Percentiles rank a stretch among this genome's conserved stretches.
phyloP scores from a whole-genome alignment of 257 asterid species.

The Lycium ferocissimum region DNA sequence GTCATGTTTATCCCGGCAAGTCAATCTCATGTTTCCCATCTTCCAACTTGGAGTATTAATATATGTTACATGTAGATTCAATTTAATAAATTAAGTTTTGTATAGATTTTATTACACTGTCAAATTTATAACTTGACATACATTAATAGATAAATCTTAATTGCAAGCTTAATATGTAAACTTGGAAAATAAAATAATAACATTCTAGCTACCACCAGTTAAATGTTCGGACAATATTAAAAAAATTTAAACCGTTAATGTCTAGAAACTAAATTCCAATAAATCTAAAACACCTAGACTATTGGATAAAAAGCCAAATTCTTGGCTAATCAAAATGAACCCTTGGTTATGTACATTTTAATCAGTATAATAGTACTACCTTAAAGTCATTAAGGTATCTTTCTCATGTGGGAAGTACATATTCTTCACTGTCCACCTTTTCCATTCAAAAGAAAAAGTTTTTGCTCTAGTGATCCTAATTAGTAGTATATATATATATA shows the following conservation, averaged over 20 bases:
- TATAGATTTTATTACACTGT: not conserved
- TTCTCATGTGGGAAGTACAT: constrained; percentile 31
- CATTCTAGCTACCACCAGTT: not conserved
- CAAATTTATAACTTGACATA: not conserved
- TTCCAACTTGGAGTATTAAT: constrained; percentile 48
- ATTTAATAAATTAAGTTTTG: not conserved
- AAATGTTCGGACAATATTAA: too few species aligned
- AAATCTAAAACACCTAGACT: constrained; percentile 48
- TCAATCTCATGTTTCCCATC: constrained; percentile 56
- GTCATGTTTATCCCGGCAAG: constrained; percentile 63
- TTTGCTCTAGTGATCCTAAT: not conserved
- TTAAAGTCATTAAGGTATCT: constrained; percentile 31
- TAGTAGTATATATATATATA: not conserved
- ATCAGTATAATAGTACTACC: not conserved
- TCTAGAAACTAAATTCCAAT: not conserved
- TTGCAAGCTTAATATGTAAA: not conserved
- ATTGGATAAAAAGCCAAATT: constrained; percentile 31
- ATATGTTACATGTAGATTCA: not conserved
- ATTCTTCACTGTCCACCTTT: constrained; percentile 37
- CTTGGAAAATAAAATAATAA: not conserved
- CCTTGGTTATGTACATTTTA: constrained; percentile 31
- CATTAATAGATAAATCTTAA: not conserved
- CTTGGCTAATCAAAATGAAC: constrained; percentile 43
- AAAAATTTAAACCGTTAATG: not conserved
- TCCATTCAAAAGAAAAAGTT: not conserved